Evolutionary conservation across 1,284 basidiomycete species (phyloP).

Genomic region (Anthracocystis walkeri): DNA sequence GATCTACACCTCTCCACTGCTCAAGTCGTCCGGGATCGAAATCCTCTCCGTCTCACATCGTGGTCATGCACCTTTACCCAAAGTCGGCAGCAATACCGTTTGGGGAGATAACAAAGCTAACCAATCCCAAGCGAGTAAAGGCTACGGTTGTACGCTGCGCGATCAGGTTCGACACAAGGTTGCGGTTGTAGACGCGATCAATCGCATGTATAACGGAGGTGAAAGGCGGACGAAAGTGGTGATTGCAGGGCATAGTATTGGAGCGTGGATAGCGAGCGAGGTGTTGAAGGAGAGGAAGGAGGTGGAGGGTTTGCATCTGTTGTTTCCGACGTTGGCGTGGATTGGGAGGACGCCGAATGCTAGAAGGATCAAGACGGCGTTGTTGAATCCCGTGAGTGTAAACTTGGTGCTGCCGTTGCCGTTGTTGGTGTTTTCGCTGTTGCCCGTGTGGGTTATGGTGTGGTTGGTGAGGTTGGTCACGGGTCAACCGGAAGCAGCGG

Average conservation of each 20-base stretch:
- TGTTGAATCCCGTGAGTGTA: conserved; percentile 24
- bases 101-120: conserved; percentile 30
- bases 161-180: conserved; percentile 60
- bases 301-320: conserved; percentile 50
- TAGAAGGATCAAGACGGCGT: conserved; percentile 20
- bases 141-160: conserved; percentile 34
- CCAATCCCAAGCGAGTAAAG: conserved; percentile 21
- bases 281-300: conserved; percentile 36
- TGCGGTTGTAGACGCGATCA: conserved; percentile 39
- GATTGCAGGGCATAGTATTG: conserved; percentile 55
- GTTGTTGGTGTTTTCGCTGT: conserved; percentile 44
- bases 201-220: conserved; percentile 23
- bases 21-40: conserved; percentile 30
- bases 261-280: conserved; percentile 54
- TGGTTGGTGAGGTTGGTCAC: conserved; percentile 38
- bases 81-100: conserved; percentile 15
- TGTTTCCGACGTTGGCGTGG: conserved; percentile 59
- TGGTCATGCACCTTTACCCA: conserved; percentile 53
- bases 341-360: conserved; percentile 58
- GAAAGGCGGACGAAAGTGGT: conserved; percentile 35
- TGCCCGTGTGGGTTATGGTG: conserved; percentile 44
- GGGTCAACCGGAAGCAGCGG: conserved; percentile 24
- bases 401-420: conserved; percentile 33
- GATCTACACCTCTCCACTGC: conserved; percentile 19
- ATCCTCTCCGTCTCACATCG: conserved; percentile 55